These are phyloP conservation scores for Sclerotinia subarctica DNA, from an alignment of 2,329 filamentous ascomycete genomes.

Conservation along the genomic window DNA sequence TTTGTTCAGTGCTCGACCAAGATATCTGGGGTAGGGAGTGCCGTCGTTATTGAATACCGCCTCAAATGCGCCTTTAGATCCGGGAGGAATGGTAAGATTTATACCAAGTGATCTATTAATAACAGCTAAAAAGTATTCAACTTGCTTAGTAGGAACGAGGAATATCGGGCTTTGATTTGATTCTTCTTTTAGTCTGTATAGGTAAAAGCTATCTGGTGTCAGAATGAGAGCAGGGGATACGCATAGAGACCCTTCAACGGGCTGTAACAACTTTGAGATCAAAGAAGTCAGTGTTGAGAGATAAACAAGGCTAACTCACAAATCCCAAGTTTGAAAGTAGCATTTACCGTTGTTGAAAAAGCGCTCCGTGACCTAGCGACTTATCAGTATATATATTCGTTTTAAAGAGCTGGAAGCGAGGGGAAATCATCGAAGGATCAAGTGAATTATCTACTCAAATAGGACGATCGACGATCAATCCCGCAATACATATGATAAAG, in stretches of 20 bases:
- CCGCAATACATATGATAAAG: neutral
- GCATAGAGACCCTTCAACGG: neutral
- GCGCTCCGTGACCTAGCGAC: conserved; percentile 7
- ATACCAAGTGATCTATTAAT: conserved; percentile 60
- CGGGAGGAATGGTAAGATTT: conserved; percentile 55
- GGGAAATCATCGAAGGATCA: neutral
- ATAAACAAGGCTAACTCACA: conserved; percentile 53
- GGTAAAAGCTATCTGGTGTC: conserved; percentile 56
- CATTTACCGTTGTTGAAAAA: conserved; percentile 56
- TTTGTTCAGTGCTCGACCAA: conserved; percentile 54
- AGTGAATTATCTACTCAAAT: conserved; percentile 13
- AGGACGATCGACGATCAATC: neutral
- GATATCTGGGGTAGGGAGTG: conserved; percentile 63
- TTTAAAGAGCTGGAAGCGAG: neutral
- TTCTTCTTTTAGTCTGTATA: conserved; percentile 51
- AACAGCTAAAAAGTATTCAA: conserved; percentile 59
- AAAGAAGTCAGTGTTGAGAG: conserved; percentile 4
- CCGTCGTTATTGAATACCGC: conserved; percentile 59
- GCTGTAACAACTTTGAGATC: neutral
- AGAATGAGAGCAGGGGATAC: neutral
- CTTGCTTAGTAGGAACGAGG: conserved; percentile 65
- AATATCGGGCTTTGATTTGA: conserved; percentile 54
- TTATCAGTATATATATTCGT: conserved; percentile 21
- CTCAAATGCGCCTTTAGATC: conserved; percentile 53
- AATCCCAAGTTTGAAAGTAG: conserved; percentile 64